phyloP scores from a whole-genome alignment of 768 basidiomycete species.

The Podaxis sp. region DNA sequence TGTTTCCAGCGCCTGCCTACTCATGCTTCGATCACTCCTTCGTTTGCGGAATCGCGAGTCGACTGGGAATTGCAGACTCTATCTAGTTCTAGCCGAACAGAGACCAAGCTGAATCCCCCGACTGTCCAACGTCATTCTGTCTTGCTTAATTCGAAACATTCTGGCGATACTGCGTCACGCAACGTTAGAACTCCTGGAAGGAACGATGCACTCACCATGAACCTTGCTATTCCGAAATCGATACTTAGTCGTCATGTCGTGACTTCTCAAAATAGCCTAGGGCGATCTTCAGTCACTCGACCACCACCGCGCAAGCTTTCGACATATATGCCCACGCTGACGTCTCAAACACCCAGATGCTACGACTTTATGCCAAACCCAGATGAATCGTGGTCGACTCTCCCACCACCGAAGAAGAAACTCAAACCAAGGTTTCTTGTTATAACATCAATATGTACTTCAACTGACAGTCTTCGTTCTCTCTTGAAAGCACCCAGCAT shows the following conservation, averaged over 20 bases:
- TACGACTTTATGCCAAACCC: neutral
- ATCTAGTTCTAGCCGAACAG: neutral
- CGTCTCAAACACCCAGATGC: neutral
- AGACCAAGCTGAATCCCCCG: neutral
- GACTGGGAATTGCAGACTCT: neutral
- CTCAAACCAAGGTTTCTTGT: constrained; percentile 13
- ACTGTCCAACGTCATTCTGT: neutral
- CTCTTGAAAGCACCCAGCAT: neutral
- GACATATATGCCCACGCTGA: neutral
- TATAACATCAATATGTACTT: neutral
- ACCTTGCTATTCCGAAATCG: neutral
- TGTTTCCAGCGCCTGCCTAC: neutral
- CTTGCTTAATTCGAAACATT: neutral
- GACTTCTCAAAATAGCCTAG: neutral
- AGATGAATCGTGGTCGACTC: constrained; percentile 12
- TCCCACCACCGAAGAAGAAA: constrained; percentile 11
- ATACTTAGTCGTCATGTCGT: neutral
- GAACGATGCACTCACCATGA: neutral
- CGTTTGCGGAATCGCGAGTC: too few relatives aligned
- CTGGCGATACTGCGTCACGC: neutral
- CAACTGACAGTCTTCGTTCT: neutral
- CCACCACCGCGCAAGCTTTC: neutral
- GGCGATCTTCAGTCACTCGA: neutral
- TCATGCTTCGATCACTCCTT: too few relatives aligned
- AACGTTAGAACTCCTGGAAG: neutral